Evolutionary conservation across 2,329 filamentous ascomycete genomes (phyloP).

Genomic region (Didymella exigua): DNA sequence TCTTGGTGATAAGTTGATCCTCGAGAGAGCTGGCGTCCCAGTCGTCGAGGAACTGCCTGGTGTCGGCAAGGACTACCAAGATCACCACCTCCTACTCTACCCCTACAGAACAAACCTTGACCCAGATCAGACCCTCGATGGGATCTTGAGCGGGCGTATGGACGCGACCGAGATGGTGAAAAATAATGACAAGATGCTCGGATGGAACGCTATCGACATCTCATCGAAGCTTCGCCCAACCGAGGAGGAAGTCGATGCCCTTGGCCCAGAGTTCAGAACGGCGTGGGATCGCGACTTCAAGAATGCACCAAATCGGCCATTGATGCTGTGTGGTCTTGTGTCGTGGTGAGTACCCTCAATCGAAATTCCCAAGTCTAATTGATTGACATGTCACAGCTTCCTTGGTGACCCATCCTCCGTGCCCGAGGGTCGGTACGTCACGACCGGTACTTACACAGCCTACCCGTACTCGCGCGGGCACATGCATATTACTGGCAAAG

Average conservation of each 20-base stretch:
- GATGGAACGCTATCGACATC: conserved; percentile 65
- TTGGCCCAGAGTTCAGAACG: conserved; percentile 60
- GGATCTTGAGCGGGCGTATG: conserved; percentile 56
- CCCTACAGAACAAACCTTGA: conserved; percentile 57
- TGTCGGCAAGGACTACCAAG: conserved; percentile 68
- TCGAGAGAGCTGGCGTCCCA: conserved; percentile 58
- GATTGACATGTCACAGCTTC: conserved; percentile 30
- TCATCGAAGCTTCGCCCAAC: conserved; percentile 62
- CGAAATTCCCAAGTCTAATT: neutral
- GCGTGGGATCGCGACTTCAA: conserved; percentile 64
- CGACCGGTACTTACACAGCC: conserved; percentile 59
- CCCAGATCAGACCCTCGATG: conserved; percentile 60
- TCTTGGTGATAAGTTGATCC: conserved; percentile 59
- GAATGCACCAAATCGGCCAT: conserved; percentile 52
- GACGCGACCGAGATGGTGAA: conserved; percentile 55
- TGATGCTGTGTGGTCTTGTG: conserved; percentile 54
- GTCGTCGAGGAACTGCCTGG: conserved; percentile 62
- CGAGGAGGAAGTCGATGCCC: conserved; percentile 56
- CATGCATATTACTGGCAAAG: conserved; percentile 62
- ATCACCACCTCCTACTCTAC: conserved; percentile 63
- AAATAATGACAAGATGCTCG: conserved; percentile 57
- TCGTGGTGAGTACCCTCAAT: conserved; percentile 35
- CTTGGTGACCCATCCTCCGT: conserved; percentile 37
- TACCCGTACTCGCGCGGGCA: conserved; percentile 67
- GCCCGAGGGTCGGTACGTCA: conserved; percentile 58